Evolutionary conservation across 176 grass and related monocot species (phyloP).

Genomic region (Oryza meridionalis): DNA sequence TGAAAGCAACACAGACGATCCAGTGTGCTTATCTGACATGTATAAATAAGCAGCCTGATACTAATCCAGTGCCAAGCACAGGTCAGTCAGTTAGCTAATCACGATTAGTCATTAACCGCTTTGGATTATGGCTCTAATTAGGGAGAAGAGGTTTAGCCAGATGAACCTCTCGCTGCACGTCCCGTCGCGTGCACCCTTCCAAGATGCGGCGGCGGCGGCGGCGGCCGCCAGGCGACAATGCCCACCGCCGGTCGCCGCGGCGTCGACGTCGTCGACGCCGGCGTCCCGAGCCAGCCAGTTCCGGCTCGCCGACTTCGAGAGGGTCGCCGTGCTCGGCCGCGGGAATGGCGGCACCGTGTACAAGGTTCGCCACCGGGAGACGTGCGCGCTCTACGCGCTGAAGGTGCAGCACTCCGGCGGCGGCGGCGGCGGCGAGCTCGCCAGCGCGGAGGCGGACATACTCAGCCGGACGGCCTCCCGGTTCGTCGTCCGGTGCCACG

Average conservation of each 20-base stretch:
- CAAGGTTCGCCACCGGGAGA: slow-evolving; percentile 61
- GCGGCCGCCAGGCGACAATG: not conserved
- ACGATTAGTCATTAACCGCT: not conserved
- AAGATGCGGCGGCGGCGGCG: not conserved
- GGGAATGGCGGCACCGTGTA: slow-evolving; percentile 63
- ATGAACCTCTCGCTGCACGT: slow-evolving; percentile 49
- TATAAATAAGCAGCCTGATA: slow-evolving; percentile 35
- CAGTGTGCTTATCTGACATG: not conserved
- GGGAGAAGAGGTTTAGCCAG: slow-evolving; percentile 38
- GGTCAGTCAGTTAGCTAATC: not conserved
- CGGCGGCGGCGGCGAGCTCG: not conserved
- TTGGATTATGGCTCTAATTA: slow-evolving; percentile 32
- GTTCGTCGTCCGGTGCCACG: slow-evolving; percentile 56
- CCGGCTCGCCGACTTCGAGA: slow-evolving; percentile 56
- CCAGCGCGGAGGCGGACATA: slow-evolving; percentile 34
- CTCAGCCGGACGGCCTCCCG: slow-evolving; percentile 41
- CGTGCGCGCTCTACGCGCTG: slow-evolving; percentile 52
- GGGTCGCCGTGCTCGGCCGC: slow-evolving; percentile 47
- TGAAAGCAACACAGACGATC: slow-evolving; percentile 14
- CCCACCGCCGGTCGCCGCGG: not conserved
- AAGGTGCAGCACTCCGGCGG: slow-evolving; percentile 39
- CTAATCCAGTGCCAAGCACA: not conserved
- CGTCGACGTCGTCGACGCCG: not conserved
- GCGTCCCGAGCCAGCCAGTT: slow-evolving; percentile 18
- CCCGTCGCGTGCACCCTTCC: slow-evolving; percentile 17